Base-by-base conservation (phyloP, 2,329 filamentous ascomycete genomes). In the Fragosphaeria purpurea region DNA sequence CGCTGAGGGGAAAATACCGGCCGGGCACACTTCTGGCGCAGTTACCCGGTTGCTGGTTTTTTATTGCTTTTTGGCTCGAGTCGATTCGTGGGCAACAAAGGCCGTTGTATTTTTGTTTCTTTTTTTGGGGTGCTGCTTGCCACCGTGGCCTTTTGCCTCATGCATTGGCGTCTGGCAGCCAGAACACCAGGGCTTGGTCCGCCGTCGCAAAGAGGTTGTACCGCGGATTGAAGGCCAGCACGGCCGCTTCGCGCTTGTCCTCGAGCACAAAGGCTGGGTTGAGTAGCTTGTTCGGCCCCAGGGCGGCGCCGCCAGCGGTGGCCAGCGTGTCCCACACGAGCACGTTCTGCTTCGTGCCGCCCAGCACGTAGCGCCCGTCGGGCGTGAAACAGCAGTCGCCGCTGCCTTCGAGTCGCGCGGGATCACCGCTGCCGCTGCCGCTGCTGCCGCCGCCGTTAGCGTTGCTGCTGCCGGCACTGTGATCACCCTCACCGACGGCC, bases 201-300 rank as follows among this genome's bases (percentile, higher is more conserved):
- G 88, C 93, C 43, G 85, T 93, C 7, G 88, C 90, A 58, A 97
- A 77, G 71, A 96, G 83, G 66, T 97, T 96, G 67, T 85, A 93
- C 46, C 90, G 78, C 32, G 90, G 93, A 63, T 96, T 97, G 65
- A 89, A 93, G 30, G 86, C 87, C 41, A 95, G 74, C 10, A 95
- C 77, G 1, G 85, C 85, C 5, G 80, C 80, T 67, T 80, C 82
- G 63, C 73, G 81, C 70, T 77, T 79, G 58, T 84, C 82, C 41
- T 84, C 80, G 44, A 86, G 69, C 44, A 79, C 80, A 66, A 76
- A 76, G 44, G 70, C 75, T 47, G 86, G 85, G 41, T 79, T 75
- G 50, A 88, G 63, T 2, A 78, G 70, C 61, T 80, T 79, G 59
- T 76, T 77, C 38, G 78, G 72, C 7, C 71, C 65, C 1, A 75